phyloP scores from a whole-genome alignment of 2,329 filamentous ascomycete genomes.

The Geosmithia putterillii region DNA sequence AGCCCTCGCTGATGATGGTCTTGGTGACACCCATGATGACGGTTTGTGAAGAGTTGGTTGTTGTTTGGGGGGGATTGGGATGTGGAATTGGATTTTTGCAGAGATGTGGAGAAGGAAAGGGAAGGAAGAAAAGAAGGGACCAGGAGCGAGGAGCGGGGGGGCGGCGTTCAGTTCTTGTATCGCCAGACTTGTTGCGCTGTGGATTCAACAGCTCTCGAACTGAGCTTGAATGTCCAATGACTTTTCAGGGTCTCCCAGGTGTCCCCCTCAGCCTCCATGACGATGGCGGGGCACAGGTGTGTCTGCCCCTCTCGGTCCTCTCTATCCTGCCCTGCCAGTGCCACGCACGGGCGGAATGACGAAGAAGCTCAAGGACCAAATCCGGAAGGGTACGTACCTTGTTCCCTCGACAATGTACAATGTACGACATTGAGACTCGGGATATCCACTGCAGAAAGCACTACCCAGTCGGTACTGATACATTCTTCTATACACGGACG shows the following conservation, averaged over 20 bases:
- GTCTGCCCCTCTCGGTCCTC: too few species aligned
- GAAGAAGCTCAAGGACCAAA: background rate
- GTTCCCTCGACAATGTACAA: too few species aligned
- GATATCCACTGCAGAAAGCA: background rate
- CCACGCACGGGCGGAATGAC: background rate
- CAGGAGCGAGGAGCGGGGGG: background rate
- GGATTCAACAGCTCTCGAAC: background rate
- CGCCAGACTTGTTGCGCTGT: background rate
- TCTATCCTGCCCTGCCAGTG: too few species aligned
- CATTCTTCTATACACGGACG: too few species aligned
- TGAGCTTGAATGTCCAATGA: background rate
- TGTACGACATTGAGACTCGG: too few species aligned
- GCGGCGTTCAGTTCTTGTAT: background rate
- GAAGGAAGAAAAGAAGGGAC: background rate
- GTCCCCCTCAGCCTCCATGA: background rate
- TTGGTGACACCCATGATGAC: conserved; percentile 63
- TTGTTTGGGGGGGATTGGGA: background rate
- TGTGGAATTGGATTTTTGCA: background rate
- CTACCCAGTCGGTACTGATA: too few species aligned
- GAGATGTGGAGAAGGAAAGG: background rate
- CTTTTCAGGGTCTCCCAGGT: background rate
- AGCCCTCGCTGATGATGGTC: conserved; percentile 48
- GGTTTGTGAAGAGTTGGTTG: conserved; percentile 1
- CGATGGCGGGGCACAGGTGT: background rate
- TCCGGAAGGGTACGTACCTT: background rate